phyloP scores from a whole-genome alignment of 2,329 filamentous ascomycete genomes.

The Lasiodiplodia hormozganensis region DNA sequence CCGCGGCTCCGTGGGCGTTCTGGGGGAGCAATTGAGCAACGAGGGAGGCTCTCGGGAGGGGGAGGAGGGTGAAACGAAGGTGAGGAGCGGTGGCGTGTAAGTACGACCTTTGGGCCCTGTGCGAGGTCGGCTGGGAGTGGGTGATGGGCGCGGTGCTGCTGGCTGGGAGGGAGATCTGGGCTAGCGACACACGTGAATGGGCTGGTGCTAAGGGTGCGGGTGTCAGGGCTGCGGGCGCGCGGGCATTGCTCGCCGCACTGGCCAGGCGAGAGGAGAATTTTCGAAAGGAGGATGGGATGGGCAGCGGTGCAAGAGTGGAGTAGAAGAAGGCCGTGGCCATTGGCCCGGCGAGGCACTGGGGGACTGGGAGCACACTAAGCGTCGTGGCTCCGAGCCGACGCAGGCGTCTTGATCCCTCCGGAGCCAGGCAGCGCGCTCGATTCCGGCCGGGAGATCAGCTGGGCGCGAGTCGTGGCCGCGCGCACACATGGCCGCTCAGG shows the following conservation, averaged over 20 bases:
- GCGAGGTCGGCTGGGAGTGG: conserved; percentile 25
- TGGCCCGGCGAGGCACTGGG: conserved; percentile 18
- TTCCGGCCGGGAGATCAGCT: conserved; percentile 28
- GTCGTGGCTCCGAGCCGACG: conserved; percentile 20
- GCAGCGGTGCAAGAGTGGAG: conserved; percentile 26
- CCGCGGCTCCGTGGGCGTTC: conserved; percentile 6
- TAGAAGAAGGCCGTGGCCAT: conserved; percentile 23
- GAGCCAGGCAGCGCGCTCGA: conserved; percentile 7
- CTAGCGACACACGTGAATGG: conserved; percentile 29
- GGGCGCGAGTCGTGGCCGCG: conserved; percentile 25
- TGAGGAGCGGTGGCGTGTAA: conserved; percentile 30
- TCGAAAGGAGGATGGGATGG: conserved; percentile 30
- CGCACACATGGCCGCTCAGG: conserved; percentile 27
- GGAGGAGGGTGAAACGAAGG: conserved; percentile 29
- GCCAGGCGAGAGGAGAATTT: conserved; percentile 29
- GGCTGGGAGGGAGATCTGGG: conserved; percentile 28
- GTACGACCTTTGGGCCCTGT: conserved; percentile 27
- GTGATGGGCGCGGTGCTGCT: conserved; percentile 24
- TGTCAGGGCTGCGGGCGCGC: conserved; percentile 13
- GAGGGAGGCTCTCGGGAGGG: conserved; percentile 23
- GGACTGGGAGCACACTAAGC: conserved; percentile 21
- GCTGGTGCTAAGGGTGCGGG: conserved; percentile 16
- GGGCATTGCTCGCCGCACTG: conserved; percentile 26
- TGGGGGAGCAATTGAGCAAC: conserved; percentile 24
- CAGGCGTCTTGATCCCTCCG: conserved; percentile 13